Evolutionary conservation across 257 asterid species (phyloP).

Genomic region (Solanum tacnaense): DNA sequence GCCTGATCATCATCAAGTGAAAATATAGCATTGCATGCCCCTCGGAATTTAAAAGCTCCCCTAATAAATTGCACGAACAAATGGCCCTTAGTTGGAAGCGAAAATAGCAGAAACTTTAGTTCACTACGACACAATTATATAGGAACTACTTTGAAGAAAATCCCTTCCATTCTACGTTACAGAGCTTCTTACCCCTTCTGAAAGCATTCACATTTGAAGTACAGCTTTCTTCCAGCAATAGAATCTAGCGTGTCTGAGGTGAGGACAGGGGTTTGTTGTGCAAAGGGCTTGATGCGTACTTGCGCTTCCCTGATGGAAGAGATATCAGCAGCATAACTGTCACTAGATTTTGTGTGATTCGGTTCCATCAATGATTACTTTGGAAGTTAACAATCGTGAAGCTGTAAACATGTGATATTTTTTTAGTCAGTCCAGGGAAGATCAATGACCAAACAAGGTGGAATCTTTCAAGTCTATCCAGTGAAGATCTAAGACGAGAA

Average conservation of each 20-base stretch:
- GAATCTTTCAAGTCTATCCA: neutral
- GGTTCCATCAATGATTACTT: slow-evolving; percentile 38
- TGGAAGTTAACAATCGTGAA: neutral
- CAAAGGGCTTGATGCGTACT: slow-evolving; percentile 40
- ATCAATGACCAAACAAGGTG: neutral
- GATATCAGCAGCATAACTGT: slow-evolving; percentile 69
- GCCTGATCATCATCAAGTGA: slow-evolving; percentile 77
- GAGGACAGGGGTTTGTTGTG: slow-evolving; percentile 60
- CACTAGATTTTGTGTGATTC: slow-evolving; percentile 12
- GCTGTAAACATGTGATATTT: neutral
- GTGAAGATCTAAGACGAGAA: neutral
- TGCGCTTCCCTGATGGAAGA: slow-evolving; percentile 65
- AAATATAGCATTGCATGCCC: slow-evolving; percentile 90
- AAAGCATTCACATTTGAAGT: slow-evolving; percentile 84
- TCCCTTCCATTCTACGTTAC: neutral
- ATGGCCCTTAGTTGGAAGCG: neutral
- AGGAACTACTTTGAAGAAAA: neutral
- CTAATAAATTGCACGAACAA: slow-evolving; percentile 22
- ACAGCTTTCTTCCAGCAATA: slow-evolving; percentile 54
- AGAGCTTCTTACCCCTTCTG: slow-evolving; percentile 75
- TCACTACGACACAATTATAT: neutral
- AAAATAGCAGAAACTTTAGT: neutral
- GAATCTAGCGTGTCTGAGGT: slow-evolving; percentile 66
- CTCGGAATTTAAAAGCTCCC: slow-evolving; percentile 90
- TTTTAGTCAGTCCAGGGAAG: neutral